Evolutionary conservation across 1,284 basidiomycete species (phyloP), one percentile per base, ranked within the genome.

Genomic region (Taiwanofungus camphoratus): DNA sequence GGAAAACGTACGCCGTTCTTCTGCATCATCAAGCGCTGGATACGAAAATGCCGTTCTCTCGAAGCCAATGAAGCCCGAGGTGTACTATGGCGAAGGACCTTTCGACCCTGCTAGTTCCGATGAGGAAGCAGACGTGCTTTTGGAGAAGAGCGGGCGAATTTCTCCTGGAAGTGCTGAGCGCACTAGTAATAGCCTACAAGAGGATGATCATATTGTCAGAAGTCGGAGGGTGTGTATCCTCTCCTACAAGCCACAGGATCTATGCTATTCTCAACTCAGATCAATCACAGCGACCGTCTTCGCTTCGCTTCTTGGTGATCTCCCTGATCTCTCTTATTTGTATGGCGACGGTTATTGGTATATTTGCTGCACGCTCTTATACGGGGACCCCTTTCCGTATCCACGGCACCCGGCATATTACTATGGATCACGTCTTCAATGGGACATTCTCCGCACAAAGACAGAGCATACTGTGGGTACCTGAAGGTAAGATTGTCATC

Each of bases 381-480:
- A 69, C 68, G 4, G 79, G 79, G 3, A 70, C 69, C 7, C 61
- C 69, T 4, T 76, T 71, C 56, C 71, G 59, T 45, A 63, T 70
- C 8, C 70, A 71, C 4, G 82, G 87, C 1, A 71, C 65, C 23
- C 71, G 70, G 52, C 87, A 79, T 53, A 72, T 95, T 37, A 85
- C 84, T 1, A 79, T 96, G 74, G 89, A 95, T 55, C 84, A 92
- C 60, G 65, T 94, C 36, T 91, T 91, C 66, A 93, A 94, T 57
- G 90, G 90, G 3, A 95, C 92, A 0, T 96, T 95, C 57, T 50
- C 40, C 8, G 62, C 71, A 2, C 54, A 72, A 3, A 59, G 56
- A 9, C 68, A 71, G 34, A 55, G 56, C 22, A 62, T 94, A 22
- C 70, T 79, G 36, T 96, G 93, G 93, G 82, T 96, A 22, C 79